Evolutionary conservation across 495 filamentous ascomycete species (phyloP).

Genomic region (Penicillium dipodomyicola): DNA sequence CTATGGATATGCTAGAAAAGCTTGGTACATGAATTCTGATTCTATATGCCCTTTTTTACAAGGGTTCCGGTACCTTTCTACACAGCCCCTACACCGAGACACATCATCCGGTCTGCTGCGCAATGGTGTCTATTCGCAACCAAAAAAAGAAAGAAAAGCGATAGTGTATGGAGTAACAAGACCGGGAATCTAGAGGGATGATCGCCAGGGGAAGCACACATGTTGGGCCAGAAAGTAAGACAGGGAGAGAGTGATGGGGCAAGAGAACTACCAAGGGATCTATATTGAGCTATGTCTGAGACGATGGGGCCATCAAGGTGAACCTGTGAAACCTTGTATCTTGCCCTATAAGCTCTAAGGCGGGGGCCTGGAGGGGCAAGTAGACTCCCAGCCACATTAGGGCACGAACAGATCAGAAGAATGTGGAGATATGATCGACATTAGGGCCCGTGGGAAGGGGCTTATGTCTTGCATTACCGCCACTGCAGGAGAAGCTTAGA

Average conservation of each 20-base stretch:
- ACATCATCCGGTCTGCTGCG: not conserved
- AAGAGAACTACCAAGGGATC: not conserved
- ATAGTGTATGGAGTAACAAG: not conserved
- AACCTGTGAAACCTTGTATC: constrained; percentile 11
- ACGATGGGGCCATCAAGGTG: not conserved
- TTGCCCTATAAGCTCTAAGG: constrained; percentile 6
- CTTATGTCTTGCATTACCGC: constrained; percentile 24
- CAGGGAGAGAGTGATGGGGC: not conserved
- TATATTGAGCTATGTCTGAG: constrained; percentile 8
- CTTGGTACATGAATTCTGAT: not conserved
- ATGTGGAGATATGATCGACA: constrained; percentile 15
- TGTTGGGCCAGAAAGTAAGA: not conserved
- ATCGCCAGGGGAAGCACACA: not conserved
- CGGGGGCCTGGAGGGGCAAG: constrained; percentile 18
- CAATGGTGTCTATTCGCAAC: too few relatives aligned
- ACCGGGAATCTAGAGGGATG: not conserved
- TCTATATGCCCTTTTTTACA: not conserved
- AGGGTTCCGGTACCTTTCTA: not conserved
- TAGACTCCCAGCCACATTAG: constrained; percentile 20
- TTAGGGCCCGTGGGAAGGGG: constrained; percentile 16
- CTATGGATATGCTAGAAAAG: not conserved
- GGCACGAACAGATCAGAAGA: constrained; percentile 8
- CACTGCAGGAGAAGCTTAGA: constrained; percentile 13
- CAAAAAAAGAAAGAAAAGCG: not conserved
- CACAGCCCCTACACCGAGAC: not conserved